Evolutionary conservation across 257 asterid species (phyloP), one percentile per base, ranked within the genome.

Genomic region (Gardenia jasminoides): DNA sequence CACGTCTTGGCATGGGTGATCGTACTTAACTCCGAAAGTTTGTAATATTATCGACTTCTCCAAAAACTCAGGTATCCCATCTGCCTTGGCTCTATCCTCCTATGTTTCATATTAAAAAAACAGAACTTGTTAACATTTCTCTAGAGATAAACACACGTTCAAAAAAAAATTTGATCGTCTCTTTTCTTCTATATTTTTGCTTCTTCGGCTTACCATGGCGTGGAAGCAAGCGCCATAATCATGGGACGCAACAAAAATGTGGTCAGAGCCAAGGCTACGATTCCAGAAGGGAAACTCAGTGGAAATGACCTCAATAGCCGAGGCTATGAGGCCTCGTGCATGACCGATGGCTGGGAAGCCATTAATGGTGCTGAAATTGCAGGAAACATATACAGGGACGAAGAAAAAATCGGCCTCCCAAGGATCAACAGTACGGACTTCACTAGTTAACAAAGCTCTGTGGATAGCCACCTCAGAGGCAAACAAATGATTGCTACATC

Each of bases 181-280:
- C 54, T 59, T 8, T 10, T 52, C 30, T 1, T 30, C n/a, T 33
- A 22, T 13, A 56, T 19, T 61, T 52, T 8, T 8, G 22, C 33
- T 11, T 30, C 13, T 13, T 11, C 33, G 74, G 7, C 62, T 17
- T 76, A 96, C 99, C 96, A 96, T 82, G 70, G 98, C 89, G 88
- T 96, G 98, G 81, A 96, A 96, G 77, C 99, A 96, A 28, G 99
- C 87, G 20, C 98, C 99, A 67, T 91, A 96, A 83, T 96, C 99
- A 80, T 96, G 99, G 24, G 99, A 91, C 3, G 98, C 98, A 39
- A 96, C 97, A 20, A 96, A 91, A 44, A 96, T 84, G 52, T 96
- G 99, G 86, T 96, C 99, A 33, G 97, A 80, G 7, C 99, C 99
- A 13, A 41, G 86, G 74, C 92, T 92, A 0, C 95, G 96, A 83